Base-by-base conservation (phyloP, 2,329 filamentous ascomycete genomes). In the Lasiodiplodia hormozganensis region DNA sequence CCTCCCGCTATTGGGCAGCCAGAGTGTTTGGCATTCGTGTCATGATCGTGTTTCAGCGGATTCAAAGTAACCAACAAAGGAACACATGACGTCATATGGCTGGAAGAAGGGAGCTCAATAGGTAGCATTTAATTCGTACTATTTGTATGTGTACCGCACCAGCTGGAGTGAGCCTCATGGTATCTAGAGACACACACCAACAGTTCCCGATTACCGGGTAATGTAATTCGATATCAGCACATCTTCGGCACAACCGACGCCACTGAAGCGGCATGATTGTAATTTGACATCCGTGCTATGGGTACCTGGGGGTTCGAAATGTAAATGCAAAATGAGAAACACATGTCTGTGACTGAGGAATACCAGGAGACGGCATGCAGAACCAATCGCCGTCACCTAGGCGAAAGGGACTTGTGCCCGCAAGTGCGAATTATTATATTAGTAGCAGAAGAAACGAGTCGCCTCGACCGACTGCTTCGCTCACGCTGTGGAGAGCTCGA, bases 211-310 rank as follows among this genome's bases (percentile, higher is more conserved):
- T 71, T 70, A 60, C 67, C 70, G 71, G 67, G 70, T 69, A 69
- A 72, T 71, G 72, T 70, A 70, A 74, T 53, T 74, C 71, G 53
- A 87, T 96, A 65, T 96, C 88, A 96, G 94, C 94, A 97, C 93
- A 93, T 97, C 93, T 97, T 94, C 92, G 94, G 94, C 94, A 93
- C 94, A 96, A 94, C 89, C 87, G 86, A 89, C 94, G 92, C 91
- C 92, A 97, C 80, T 90, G 82, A 74, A 78, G 82, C 81, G 90
- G 89, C 90, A 88, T 88, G 85, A 91, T 95, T 96, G 94, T 89
- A 97, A 97, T 97, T 97, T 97, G 94, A 97, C 94, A 97, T 97
- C 92, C 91, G 92, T 97, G 94, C 94, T 95, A 76, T 21, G 43
- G 31, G 28, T n/a, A 4, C 31, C 31, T 23, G 16, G n/a, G 8